A percentile compares a stretch with the other conserved stretches of the same genome.
Conservation (phyloP, 179 eudicot species). For the Beta macrorhiza region DNA sequence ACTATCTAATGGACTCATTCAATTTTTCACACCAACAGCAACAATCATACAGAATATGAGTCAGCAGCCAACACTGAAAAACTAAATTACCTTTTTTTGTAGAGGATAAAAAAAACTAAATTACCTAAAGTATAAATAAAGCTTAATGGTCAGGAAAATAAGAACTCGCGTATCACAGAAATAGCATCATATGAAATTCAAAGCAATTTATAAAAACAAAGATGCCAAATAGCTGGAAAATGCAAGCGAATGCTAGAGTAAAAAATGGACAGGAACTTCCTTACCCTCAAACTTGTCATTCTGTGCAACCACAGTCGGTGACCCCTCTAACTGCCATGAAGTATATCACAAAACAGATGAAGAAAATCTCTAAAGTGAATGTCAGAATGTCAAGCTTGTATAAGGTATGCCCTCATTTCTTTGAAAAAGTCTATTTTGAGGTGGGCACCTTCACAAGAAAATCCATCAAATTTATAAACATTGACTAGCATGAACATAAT, state of each 20-base stretch:
- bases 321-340: slow-evolving; percentile 72
- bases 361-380: neutral
- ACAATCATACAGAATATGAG: neutral
- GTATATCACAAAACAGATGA: neutral
- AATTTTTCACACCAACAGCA: neutral
- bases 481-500: too few relatives aligned
- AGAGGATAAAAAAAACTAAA: too few relatives aligned
- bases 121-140: neutral
- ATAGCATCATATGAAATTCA: neutral
- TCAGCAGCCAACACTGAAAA: neutral
- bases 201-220: neutral
- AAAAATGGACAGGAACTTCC: neutral
- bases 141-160: neutral
- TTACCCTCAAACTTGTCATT: slow-evolving; percentile 83
- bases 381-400: neutral
- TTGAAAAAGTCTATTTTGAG: neutral
- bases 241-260: neutral
- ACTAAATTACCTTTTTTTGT: neutral
- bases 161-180: neutral
- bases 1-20: neutral
- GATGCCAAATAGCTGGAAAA: neutral
- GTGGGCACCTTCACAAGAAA: neutral
- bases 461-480: too few relatives aligned
- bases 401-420: neutral
- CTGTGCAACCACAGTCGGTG: slow-evolving; percentile 83